Conservation (phyloP, 2,329 filamentous ascomycete genomes). For the Cladobotryum protrusum region DNA sequence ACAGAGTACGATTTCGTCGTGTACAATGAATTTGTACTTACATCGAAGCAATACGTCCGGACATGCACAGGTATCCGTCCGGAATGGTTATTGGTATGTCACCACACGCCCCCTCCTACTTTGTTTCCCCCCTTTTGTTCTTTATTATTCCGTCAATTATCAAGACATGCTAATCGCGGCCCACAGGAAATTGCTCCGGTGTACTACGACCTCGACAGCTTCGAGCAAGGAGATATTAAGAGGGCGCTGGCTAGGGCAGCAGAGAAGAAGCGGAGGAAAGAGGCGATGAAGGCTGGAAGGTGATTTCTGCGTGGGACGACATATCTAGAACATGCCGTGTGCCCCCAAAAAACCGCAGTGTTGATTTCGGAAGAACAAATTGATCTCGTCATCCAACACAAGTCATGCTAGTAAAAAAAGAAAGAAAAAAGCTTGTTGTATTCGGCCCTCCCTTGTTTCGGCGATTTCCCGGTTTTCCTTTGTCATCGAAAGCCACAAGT, state of each 20-base stretch:
- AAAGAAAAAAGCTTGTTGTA: too few species aligned
- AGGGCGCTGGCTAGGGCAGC: conserved; percentile 52
- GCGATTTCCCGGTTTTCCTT: too few species aligned
- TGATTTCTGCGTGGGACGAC: conserved; percentile 18
- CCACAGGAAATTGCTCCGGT: conserved; percentile 79
- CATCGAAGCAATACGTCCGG: conserved; percentile 95
- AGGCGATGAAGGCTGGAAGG: conserved; percentile 47
- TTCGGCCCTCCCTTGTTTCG: too few species aligned
- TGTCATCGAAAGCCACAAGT: too few species aligned
- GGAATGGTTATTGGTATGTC: conserved; percentile 82
- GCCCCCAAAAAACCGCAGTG: background rate
- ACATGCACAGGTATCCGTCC: conserved; percentile 87
- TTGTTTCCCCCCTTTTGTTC: background rate
- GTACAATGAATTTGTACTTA: conserved; percentile 97
- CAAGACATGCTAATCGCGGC: conserved; percentile 1
- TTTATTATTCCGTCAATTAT: background rate
- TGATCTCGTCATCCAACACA: too few species aligned
- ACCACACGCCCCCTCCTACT: background rate
- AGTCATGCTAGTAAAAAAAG: too few species aligned
- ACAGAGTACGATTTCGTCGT: conserved; percentile 94
- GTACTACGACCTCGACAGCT: conserved; percentile 82
- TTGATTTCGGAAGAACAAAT: background rate
- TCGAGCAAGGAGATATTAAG: conserved; percentile 83
- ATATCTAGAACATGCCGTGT: background rate
- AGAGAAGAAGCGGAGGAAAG: conserved; percentile 55